A percentile compares a stretch with the other conserved stretches of the same genome.
These are phyloP conservation scores for Podaxis mareebaensis DNA, from an alignment of 768 basidiomycete genomes.

Conservation along the genomic window DNA sequence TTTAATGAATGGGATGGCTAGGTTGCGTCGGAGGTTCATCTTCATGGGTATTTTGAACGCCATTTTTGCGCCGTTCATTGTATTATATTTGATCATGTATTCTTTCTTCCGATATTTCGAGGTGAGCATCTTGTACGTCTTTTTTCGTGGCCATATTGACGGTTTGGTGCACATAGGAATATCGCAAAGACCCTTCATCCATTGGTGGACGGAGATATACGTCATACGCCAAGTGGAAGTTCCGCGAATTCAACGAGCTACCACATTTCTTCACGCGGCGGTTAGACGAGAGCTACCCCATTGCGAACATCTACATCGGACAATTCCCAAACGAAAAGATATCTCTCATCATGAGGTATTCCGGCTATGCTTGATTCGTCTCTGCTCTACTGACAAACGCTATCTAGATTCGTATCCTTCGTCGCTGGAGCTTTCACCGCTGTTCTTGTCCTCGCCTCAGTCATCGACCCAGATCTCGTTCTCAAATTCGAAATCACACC, in stretches of 20 bases:
- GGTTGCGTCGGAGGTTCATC: slow-evolving; percentile 82
- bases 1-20: slow-evolving; percentile 30
- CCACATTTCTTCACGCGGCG: slow-evolving; percentile 89
- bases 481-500: slow-evolving; percentile 94
- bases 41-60: slow-evolving; percentile 98
- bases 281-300: slow-evolving; percentile 84
- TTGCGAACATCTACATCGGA: slow-evolving; percentile 93
- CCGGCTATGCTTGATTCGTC: slow-evolving; percentile 2
- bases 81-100: slow-evolving; percentile 94
- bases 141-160: slow-evolving; percentile 15
- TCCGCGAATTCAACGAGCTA: slow-evolving; percentile 97
- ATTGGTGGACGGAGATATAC: slow-evolving; percentile 94
- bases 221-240: slow-evolving; percentile 96
- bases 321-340: slow-evolving; percentile 97
- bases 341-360: slow-evolving; percentile 83
- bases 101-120: slow-evolving; percentile 99
- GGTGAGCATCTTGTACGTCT: slow-evolving; percentile 39
- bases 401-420: slow-evolving; percentile 86
- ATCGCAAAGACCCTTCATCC: slow-evolving; percentile 96
- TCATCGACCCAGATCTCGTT: slow-evolving; percentile 91
- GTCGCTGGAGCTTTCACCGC: slow-evolving; percentile 96
- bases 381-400: not conserved
- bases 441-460: slow-evolving; percentile 88
- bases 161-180: slow-evolving; percentile 63
- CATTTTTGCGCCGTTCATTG: slow-evolving; percentile 95